These are phyloP conservation scores for Lycium barbarum DNA, from an alignment of 257 asterid genomes.

Conservation along the genomic window DNA sequence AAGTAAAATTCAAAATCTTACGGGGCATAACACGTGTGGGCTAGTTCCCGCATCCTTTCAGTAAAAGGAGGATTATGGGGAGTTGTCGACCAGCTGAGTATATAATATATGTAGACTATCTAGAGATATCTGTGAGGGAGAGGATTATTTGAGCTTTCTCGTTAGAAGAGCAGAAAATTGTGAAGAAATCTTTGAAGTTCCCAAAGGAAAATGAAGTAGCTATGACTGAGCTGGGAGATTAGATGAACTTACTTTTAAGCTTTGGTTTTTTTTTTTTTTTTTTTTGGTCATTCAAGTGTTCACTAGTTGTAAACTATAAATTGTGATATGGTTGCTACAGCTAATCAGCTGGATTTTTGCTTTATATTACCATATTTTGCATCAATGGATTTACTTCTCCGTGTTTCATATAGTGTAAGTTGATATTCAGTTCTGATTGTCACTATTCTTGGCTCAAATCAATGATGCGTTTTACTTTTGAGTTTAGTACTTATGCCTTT, in stretches of 20 bases:
- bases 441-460: not conserved
- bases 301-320: not conserved
- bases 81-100: not conserved
- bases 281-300: not conserved
- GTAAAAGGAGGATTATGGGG: not conserved
- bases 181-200: constrained; percentile 5
- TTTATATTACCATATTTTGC: not conserved
- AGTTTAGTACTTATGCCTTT: not conserved
- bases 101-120: not conserved
- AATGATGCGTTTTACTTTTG: not conserved
- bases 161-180: constrained; percentile 11
- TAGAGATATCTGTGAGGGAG: constrained; percentile 6
- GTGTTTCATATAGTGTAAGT: not conserved
- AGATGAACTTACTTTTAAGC: not conserved
- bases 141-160: not conserved
- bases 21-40: not conserved
- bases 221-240: not conserved
- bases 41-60: not conserved
- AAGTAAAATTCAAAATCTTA: not conserved
- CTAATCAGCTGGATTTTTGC: not conserved
- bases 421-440: not conserved
- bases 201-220: not conserved
- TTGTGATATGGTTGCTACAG: constrained; percentile 4
- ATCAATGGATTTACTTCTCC: not conserved
- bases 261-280: not conserved